phyloP scores from a whole-genome alignment of 176 grass and related monocot genomes.

The Tuctoria greenei region DNA sequence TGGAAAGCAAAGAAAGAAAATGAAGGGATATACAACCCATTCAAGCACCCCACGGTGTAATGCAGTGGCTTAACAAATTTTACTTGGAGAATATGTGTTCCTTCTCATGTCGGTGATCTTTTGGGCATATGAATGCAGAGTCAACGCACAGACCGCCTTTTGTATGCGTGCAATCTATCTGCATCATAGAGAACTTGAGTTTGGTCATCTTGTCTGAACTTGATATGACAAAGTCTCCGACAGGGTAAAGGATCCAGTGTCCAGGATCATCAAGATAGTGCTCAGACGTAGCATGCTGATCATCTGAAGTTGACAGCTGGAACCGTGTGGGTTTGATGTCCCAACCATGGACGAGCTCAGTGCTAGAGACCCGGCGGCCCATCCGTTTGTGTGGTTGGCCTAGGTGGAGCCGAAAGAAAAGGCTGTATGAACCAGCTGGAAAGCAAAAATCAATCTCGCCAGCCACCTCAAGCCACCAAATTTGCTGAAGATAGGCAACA shows the following conservation, averaged over 20 bases:
- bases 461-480: conserved; percentile 77
- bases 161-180: conserved; percentile 89
- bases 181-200: conserved; percentile 79
- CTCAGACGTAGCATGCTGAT: conserved; percentile 46
- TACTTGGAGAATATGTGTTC: conserved; percentile 36
- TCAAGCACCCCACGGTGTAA: neutral
- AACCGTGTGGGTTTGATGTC: conserved; percentile 71
- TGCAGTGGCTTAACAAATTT: conserved; percentile 25
- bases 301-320: conserved; percentile 70
- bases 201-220: conserved; percentile 47
- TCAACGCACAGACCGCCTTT: conserved; percentile 79
- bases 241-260: conserved; percentile 67
- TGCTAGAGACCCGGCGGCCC: conserved; percentile 41
- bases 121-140: conserved; percentile 62
- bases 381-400: conserved; percentile 49
- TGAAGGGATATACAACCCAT: neutral
- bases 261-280: conserved; percentile 46
- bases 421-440: conserved; percentile 64
- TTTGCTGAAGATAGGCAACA: conserved; percentile 84
- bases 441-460: conserved; percentile 76
- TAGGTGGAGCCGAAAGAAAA: conserved; percentile 71
- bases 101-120: conserved; percentile 40
- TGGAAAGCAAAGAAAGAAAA: neutral
- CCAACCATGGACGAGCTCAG: conserved; percentile 71
- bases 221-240: conserved; percentile 56